Percentiles rank a stretch among this genome's conserved stretches.
Conservation (phyloP, 331 rosid genomes). For the Phaseolus coccineus region DNA sequence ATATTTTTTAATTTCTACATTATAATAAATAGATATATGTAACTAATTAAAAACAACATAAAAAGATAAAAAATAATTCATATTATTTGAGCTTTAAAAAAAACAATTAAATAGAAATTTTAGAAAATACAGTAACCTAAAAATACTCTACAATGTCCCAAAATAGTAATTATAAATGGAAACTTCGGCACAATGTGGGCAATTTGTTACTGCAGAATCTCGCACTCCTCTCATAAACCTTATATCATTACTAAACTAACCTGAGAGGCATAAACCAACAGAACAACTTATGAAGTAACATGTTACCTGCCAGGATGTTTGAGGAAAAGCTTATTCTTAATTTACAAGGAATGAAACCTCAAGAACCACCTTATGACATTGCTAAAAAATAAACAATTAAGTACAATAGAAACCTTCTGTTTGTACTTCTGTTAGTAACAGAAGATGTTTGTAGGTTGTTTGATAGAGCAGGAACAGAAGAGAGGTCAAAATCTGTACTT, state of each 20-base stretch:
- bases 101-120: no score
- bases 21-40: no score
- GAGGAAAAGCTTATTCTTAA: background rate
- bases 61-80: no score
- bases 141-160: background rate
- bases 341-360: slow-evolving; percentile 17
- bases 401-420: background rate
- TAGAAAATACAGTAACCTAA: no score
- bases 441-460: slow-evolving; percentile 39
- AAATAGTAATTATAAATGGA: background rate
- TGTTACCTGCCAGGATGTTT: slow-evolving; percentile 38
- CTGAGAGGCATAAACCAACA: slow-evolving; percentile 59
- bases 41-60: no score
- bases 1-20: no score
- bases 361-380: background rate
- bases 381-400: slow-evolving; percentile 9
- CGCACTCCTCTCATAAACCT: slow-evolving; percentile 47
- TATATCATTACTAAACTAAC: slow-evolving; percentile 37
- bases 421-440: slow-evolving; percentile 33
- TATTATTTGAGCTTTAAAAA: no score
- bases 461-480: slow-evolving; percentile 48
- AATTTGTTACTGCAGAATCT: slow-evolving; percentile 28
- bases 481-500: slow-evolving; percentile 51
- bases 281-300: slow-evolving; percentile 35
- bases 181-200: background rate